phyloP scores from a whole-genome alignment of 2,329 filamentous ascomycete species.

The Alternaria alternata region DNA sequence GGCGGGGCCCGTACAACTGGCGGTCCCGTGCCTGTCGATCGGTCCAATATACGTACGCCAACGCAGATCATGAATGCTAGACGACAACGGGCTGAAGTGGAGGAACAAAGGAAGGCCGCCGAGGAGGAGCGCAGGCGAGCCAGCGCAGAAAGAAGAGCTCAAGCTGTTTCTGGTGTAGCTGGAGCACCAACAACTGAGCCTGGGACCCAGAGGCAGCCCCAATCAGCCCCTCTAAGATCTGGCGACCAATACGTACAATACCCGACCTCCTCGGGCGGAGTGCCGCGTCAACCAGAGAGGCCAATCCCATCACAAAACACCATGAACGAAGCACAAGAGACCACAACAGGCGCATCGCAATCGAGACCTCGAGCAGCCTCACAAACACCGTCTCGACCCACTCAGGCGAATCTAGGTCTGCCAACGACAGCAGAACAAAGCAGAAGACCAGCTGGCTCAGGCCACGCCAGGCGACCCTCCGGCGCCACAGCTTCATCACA shows the following conservation, averaged over 20 bases:
- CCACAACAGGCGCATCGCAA: slow-evolving; percentile 39
- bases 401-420: slow-evolving; percentile 35
- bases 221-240: slow-evolving; percentile 33
- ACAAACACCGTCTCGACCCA: slow-evolving; percentile 41
- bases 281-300: slow-evolving; percentile 42
- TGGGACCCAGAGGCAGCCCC: slow-evolving; percentile 40
- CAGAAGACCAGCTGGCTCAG: slow-evolving; percentile 41
- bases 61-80: slow-evolving; percentile 92
- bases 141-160: slow-evolving; percentile 68
- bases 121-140: slow-evolving; percentile 58
- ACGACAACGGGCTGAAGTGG: slow-evolving; percentile 70
- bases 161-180: slow-evolving; percentile 62
- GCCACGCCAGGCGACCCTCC: slow-evolving; percentile 44
- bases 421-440: slow-evolving; percentile 34
- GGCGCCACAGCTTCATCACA: slow-evolving; percentile 45
- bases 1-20: slow-evolving; percentile 63
- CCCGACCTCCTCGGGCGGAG: slow-evolving; percentile 34
- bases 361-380: slow-evolving; percentile 43
- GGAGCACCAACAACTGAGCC: slow-evolving; percentile 46
- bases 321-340: slow-evolving; percentile 29
- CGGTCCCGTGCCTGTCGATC: slow-evolving; percentile 63
- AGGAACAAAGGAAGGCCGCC: slow-evolving; percentile 63
- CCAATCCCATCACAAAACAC: slow-evolving; percentile 33
- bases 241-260: slow-evolving; percentile 42
- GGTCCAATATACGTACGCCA: slow-evolving; percentile 77